Percentiles rank a stretch among this genome's conserved stretches.
phyloP scores from a whole-genome alignment of 176 grass and related monocot species.

The Ananas comosus region DNA sequence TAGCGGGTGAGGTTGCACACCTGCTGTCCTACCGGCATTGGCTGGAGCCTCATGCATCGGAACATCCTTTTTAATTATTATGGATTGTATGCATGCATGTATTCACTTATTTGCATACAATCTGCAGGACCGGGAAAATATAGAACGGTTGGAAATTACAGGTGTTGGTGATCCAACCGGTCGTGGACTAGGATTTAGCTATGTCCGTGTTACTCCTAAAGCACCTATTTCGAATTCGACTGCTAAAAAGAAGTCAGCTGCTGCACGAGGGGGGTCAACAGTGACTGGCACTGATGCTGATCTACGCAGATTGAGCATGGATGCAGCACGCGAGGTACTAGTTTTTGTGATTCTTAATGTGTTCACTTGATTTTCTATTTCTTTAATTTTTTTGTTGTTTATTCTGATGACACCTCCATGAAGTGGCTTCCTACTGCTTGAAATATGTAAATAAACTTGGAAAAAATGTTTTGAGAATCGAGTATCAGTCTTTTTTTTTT shows the following conservation, averaged over 20 bases:
- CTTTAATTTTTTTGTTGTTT: neutral
- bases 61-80: neutral
- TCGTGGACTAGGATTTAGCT: slow-evolving; percentile 93
- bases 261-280: slow-evolving; percentile 61
- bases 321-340: slow-evolving; percentile 94
- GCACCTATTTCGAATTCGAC: slow-evolving; percentile 63
- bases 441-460: too few relatives aligned
- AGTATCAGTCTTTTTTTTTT: too few relatives aligned
- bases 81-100: neutral
- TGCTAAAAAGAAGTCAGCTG: slow-evolving; percentile 72
- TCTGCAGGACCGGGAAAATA: slow-evolving; percentile 74
- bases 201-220: slow-evolving; percentile 70
- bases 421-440: too few relatives aligned
- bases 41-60: too few relatives aligned
- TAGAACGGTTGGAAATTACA: slow-evolving; percentile 87
- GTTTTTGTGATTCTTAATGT: slow-evolving; percentile 15
- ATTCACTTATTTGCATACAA: slow-evolving; percentile 11
- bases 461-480: too few relatives aligned
- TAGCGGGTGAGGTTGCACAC: too few relatives aligned
- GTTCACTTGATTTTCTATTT: slow-evolving; percentile 11
- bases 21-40: too few relatives aligned
- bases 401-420: too few relatives aligned
- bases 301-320: slow-evolving; percentile 98
- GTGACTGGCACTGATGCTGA: slow-evolving; percentile 98
- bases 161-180: slow-evolving; percentile 92